Conservation (phyloP, 495 filamentous ascomycete genomes). For the Neurospora cerealis region DNA sequence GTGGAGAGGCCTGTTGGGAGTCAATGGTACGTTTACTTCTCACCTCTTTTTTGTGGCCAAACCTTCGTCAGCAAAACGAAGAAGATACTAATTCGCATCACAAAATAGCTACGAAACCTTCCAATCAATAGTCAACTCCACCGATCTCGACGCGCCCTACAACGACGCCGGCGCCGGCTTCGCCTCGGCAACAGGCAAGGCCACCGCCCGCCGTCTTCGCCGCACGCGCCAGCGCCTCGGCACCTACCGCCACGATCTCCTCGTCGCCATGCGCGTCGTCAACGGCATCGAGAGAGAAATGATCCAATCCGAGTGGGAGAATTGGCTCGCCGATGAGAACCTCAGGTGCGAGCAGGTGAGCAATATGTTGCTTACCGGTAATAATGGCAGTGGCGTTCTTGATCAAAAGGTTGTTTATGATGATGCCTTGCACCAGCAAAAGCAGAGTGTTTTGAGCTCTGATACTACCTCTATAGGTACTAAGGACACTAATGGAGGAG, state of each 20-base stretch:
- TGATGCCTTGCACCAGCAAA: conserved; percentile 14
- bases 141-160: conserved; percentile 41
- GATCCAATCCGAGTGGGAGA: conserved; percentile 78
- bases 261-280: conserved; percentile 83
- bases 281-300: conserved; percentile 83
- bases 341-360: conserved; percentile 55
- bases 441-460: conserved; percentile 3
- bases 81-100: not conserved
- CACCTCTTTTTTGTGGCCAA: not conserved
- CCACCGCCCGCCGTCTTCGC: conserved; percentile 56
- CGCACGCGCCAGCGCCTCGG: conserved; percentile 74
- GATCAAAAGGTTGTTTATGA: conserved; percentile 10
- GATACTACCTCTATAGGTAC: not conserved
- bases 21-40: conserved; percentile 26
- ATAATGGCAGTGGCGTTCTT: conserved; percentile 15
- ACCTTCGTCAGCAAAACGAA: not conserved
- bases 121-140: conserved; percentile 41
- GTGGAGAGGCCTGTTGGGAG: conserved; percentile 24
- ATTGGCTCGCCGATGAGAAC: conserved; percentile 70
- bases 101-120: conserved; percentile 43
- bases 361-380: conserved; percentile 32
- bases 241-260: conserved; percentile 77
- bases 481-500: not conserved
- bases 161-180: conserved; percentile 33
- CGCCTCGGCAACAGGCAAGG: conserved; percentile 39